Conservation (phyloP, 2,329 filamentous ascomycete genomes). For the Colletotrichum sp. region DNA sequence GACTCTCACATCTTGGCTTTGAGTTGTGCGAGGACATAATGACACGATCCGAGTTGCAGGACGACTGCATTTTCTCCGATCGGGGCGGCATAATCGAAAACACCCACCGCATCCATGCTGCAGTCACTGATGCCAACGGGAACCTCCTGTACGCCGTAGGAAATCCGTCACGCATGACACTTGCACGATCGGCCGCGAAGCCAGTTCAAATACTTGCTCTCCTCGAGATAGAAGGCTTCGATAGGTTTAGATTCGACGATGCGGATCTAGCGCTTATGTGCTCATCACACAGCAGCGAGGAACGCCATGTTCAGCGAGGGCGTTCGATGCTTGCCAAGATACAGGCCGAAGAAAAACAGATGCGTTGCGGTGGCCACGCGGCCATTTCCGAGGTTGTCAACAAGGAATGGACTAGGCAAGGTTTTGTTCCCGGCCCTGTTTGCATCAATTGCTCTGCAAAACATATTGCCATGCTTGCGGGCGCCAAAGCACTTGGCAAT, state of each 20-base stretch:
- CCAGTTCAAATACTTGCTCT: not conserved
- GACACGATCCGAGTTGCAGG: not conserved
- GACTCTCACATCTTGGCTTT: not conserved
- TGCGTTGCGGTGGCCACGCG: not conserved
- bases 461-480: not conserved
- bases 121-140: not conserved
- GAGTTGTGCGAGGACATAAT: not conserved
- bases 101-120: not conserved
- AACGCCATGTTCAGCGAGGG: not conserved
- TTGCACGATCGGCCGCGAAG: not conserved
- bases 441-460: not conserved
- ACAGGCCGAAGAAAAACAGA: not conserved
- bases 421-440: accelerated
- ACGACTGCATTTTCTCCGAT: not conserved
- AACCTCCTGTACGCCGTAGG: not conserved
- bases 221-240: not conserved
- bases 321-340: not conserved
- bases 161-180: not conserved
- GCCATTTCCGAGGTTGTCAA: not conserved
- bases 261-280: not conserved
- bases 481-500: not conserved
- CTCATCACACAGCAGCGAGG: not conserved
- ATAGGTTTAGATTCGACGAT: not conserved
- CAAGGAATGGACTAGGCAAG: not conserved
- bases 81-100: not conserved